Base-by-base conservation (phyloP, 225 moss, liverwort and hornwort species). In the Antitrichia curtipendula region DNA sequence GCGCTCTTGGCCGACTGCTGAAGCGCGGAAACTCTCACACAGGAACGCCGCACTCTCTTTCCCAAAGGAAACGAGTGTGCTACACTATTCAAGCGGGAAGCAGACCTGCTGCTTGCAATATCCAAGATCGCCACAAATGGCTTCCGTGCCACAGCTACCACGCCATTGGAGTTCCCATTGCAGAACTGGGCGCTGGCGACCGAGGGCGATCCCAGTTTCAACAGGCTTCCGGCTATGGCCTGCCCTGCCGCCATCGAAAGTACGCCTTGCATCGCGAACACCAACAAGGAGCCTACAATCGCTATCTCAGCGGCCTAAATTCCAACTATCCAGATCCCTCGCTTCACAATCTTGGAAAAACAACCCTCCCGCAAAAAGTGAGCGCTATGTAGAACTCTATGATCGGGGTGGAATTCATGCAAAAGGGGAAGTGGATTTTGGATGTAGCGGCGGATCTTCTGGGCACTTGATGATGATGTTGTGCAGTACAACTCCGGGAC, bases 1-100 rank as follows among this genome's bases (percentile, higher is more conserved):
- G 89, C 90, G 85, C 89, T 91, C 84, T 70, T 93, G 82, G 90
- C 66, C 56, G 91, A 89, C 78, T 91, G 92, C 62, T 95, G 90
- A 58, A 92, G 88, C 34, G 96, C 92, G 47, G 88, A 90, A 23
- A 93, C 88, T 68, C 92, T 74, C 68, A 90, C 74, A 63, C 85
- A 84, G 13, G 74, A 80, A 28, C 81, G 85, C 49, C 73, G 87
- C 89, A 91, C 75, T 49, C 91, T 74, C 82, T 90, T 89, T 13
- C 92, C 89, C 58, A 88, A 20, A 27, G 90, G 90, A 65, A 89
- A 86, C 20, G 78, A 87, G 47, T 90, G 89, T 10, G 74, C 59
- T 12, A 52, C 40, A 24, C 84, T 83, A 40, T 75, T 82, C 41
- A 92, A 75, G 57, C 90, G 71, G 53, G 74, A 70, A 63, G 81